Base-by-base conservation (phyloP, 2,329 filamentous ascomycete genomes). In the Dactylonectria estremocensis region DNA sequence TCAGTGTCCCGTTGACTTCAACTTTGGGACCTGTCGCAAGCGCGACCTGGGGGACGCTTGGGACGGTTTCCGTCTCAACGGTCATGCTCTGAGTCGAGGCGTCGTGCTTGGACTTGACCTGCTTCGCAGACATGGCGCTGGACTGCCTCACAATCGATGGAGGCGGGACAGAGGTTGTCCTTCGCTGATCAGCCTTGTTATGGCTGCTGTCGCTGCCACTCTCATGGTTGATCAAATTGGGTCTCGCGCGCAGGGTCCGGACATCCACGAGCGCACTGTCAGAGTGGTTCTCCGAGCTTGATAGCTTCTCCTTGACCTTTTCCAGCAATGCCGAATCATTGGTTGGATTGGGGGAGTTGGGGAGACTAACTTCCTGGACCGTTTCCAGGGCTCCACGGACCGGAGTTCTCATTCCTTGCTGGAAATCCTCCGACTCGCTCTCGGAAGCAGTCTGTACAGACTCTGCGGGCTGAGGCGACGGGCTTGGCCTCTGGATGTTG, bases 61-160 rank as follows among this genome's bases (percentile, higher is more conserved):
- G 92, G 43, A 99, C 96, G 1, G 95, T 97, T 81, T 99, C 96
- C 0, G 96, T 98, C 83, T 99, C 96, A 14, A 98, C 95, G 10
- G 94, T 98, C 95, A 99, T 98, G 75, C 94, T 96, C 77, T 92
- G 91, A 64, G 91, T 88, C 40, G 93, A 92, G n/a, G 90, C 91
- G 78, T 97, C 93, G 31, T 89, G 84, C 78, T 95, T 94, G 37
- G 89, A 86, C 77, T 95, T 93, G 63, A 86, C 83, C 62, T 93
- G 87, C 68, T 91, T 91, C 40, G 92, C 88, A 56, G 91, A 90
- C 68, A 87, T 80, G 73, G 82, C 78, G 67, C 88, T 90, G 9
- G 93, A 94, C 68, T 92, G 93, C 84, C 80, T 90, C 76, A 77
- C 91, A 78, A 81, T 90, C 80, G 84, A 83, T 69, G 80, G 84